phyloP scores from a whole-genome alignment of 2,329 filamentous ascomycete species.

The Aspergillus texensis region DNA sequence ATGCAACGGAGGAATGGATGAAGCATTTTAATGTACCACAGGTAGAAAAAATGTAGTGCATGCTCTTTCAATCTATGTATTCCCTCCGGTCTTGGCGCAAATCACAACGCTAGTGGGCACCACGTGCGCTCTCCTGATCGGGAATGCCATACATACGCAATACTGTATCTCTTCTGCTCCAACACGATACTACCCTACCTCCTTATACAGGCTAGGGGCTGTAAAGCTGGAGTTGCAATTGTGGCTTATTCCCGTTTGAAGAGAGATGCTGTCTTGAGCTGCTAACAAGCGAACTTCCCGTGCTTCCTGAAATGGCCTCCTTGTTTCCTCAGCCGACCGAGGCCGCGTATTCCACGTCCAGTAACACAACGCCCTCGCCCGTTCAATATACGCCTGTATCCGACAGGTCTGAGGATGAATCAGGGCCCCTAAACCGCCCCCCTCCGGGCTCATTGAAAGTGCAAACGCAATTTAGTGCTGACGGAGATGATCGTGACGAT shows the following conservation, averaged over 20 bases:
- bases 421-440: constrained; percentile 17
- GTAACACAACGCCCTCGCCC: constrained; percentile 26
- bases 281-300: neutral
- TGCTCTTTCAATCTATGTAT: neutral
- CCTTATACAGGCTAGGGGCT: neutral
- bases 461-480: constrained; percentile 37
- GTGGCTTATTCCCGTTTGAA: neutral
- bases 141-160: neutral
- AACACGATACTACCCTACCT: neutral
- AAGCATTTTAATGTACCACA: neutral
- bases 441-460: constrained; percentile 30
- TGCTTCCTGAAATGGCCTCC: constrained; percentile 25
- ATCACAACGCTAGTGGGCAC: constrained; percentile 12
- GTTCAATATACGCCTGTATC: constrained; percentile 40
- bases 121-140: constrained; percentile 16
- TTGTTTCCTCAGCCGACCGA: constrained; percentile 28
- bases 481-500: constrained; percentile 27
- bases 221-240: neutral
- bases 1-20: neutral
- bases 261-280: constrained; percentile 5
- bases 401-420: constrained; percentile 32
- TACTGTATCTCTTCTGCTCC: neutral
- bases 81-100: constrained; percentile 9
- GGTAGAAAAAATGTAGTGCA: neutral
- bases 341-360: constrained; percentile 30